Base-by-base conservation (phyloP, 106 monocot genomes). In the Allium fistulosum region DNA sequence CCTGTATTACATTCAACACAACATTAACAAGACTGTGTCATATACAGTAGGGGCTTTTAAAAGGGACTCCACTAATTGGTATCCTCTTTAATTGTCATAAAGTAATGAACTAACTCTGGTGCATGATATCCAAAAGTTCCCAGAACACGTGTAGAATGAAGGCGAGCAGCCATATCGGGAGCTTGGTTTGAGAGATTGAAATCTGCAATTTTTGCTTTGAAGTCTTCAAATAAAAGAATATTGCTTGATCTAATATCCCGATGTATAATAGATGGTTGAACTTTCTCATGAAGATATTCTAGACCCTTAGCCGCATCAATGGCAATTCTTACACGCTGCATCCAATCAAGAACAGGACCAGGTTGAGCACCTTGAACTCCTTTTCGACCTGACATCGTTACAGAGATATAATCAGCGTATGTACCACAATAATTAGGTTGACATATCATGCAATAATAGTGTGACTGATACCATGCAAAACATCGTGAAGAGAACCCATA, bases 91-190 rank as follows among this genome's bases (percentile, higher is more conserved):
- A 58, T 58, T 14, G 17, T 15, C 14, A 58, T 58, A 14, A 58
- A 58, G 57, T 15, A 17, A 58, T 15, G 17, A 15, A 58, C n/a
- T 17, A 58, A 78, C 78, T 85, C 85, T 69, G 85, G 85, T 48
- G 85, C 85, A 74, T 85, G 85, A 75, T 85, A 81, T 47, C 85
- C 81, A 28, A 85, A 85, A 45, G 85, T 85, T 64, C 85, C 85
- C 10, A 85, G 37, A 17, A 85, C 85, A 68, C 85, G 85, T 55
- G 85, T 85, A 10, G 85, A 85, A 81, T 85, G 85, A 64, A 85
- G 81, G 56, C 81, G 81, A 7, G 85, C 81, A 61, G 85, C 85
- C 80, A 80, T 85, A 65, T 85, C 85, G 60, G 85, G 85, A 74
- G 85, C 77, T 56, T 81, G 85, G 62, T 85, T 85, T 51, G 81